Conservation (phyloP, 352 stramenopile genomes). For the Pythium plurisporium region DNA sequence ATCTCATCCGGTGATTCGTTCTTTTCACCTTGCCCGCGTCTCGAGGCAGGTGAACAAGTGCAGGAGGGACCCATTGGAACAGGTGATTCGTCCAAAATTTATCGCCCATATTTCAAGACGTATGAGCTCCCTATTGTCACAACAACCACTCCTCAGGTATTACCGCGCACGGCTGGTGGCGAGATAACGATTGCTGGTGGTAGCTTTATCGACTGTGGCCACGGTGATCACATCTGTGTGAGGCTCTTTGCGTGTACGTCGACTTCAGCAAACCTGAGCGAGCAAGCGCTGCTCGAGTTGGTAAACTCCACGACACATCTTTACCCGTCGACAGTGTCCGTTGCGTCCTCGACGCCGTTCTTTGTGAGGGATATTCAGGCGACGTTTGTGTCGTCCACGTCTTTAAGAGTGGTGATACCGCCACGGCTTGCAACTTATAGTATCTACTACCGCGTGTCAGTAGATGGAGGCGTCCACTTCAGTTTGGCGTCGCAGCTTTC, state of each 20-base stretch:
- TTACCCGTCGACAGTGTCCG: neutral
- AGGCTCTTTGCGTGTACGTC: slow-evolving; percentile 42
- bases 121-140: slow-evolving; percentile 44
- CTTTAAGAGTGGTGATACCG: slow-evolving; percentile 38
- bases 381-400: slow-evolving; percentile 32
- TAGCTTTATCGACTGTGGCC: slow-evolving; percentile 38
- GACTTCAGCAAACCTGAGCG: neutral
- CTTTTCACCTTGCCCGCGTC: slow-evolving; percentile 31
- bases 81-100: neutral
- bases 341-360: slow-evolving; percentile 9
- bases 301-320: slow-evolving; percentile 1
- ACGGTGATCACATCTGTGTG: slow-evolving; percentile 26
- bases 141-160: slow-evolving; percentile 37
- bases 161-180: slow-evolving; percentile 52
- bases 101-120: slow-evolving; percentile 29
- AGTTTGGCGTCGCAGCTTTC: slow-evolving; percentile 30
- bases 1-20: slow-evolving; percentile 61
- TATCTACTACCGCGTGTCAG: slow-evolving; percentile 59
- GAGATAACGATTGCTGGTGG: slow-evolving; percentile 40
- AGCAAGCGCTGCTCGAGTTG: neutral
- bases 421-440: slow-evolving; percentile 51
- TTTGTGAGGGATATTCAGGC: slow-evolving; percentile 47
- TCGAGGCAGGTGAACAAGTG: slow-evolving; percentile 1
- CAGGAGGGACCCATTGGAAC: neutral
- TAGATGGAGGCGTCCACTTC: slow-evolving; percentile 46